Conservation (phyloP, 2,329 filamentous ascomycete genomes). For the Neonectria magnoliae region DNA sequence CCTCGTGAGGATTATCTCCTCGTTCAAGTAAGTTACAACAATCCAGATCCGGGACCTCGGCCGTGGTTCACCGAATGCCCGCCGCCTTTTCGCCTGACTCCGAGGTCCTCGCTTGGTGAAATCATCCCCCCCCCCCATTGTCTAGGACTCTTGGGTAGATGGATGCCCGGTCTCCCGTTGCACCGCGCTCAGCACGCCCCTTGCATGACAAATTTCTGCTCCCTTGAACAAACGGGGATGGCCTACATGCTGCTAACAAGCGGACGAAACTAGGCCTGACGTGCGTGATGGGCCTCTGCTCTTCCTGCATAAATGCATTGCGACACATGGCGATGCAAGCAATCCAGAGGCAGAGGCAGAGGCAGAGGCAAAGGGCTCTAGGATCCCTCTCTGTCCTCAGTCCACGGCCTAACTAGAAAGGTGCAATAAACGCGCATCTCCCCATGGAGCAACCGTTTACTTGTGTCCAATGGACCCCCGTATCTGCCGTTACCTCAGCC, state of each 20-base stretch:
- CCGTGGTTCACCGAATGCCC: background rate
- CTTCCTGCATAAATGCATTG: background rate
- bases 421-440: slow-evolving; percentile 27
- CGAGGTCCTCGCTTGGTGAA: slow-evolving; percentile 9
- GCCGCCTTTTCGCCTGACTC: slow-evolving; percentile 1
- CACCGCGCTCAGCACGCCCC: background rate
- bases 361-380: slow-evolving; percentile 4
- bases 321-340: slow-evolving; percentile 9
- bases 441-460: slow-evolving; percentile 21
- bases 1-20: background rate
- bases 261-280: slow-evolving; percentile 12
- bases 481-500: slow-evolving; percentile 9
- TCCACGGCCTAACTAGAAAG: slow-evolving; percentile 25
- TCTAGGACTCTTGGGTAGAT: background rate
- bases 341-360: slow-evolving; percentile 3
- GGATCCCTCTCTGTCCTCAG: slow-evolving; percentile 9
- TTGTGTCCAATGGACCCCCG: slow-evolving; percentile 16
- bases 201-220: slow-evolving; percentile 2
- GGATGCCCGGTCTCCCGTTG: slow-evolving; percentile 12
- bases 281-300: background rate
- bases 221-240: background rate
- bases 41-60: background rate
- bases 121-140: slow-evolving; percentile 17
- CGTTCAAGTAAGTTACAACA: background rate
- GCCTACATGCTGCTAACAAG: slow-evolving; percentile 4